A percentile compares a stretch with the other conserved stretches of the same genome.
phyloP scores from a whole-genome alignment of 2,329 filamentous ascomycete species.

The Bisporella sp. region DNA sequence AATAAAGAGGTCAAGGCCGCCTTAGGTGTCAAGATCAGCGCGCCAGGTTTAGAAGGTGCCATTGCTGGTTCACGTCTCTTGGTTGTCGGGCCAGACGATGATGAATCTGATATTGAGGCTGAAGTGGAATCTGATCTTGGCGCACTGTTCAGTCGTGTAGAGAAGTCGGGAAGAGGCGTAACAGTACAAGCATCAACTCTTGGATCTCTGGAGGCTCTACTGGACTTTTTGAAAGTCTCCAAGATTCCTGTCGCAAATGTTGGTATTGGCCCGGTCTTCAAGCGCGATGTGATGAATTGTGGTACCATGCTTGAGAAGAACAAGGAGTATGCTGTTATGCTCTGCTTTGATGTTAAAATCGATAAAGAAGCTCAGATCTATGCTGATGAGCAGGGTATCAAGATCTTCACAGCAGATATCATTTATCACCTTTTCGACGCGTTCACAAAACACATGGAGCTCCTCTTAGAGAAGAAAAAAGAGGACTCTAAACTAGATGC shows the following conservation, averaged over 20 bases:
- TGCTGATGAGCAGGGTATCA: conserved; percentile 89
- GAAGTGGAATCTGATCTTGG: conserved; percentile 95
- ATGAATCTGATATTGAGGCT: conserved; percentile 93
- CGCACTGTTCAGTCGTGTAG: conserved; percentile 83
- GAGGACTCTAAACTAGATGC: conserved; percentile 93
- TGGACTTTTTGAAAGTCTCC: conserved; percentile 91
- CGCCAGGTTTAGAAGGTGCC: conserved; percentile 88
- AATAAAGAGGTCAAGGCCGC: conserved; percentile 99
- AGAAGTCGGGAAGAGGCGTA: conserved; percentile 88
- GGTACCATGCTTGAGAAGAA: conserved; percentile 95
- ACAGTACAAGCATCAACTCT: conserved; percentile 96
- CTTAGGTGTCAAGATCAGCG: conserved; percentile 97
- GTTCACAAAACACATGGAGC: conserved; percentile 91
- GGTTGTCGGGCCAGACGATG: conserved; percentile 89
- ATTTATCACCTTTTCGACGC: conserved; percentile 98
- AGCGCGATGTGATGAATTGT: conserved; percentile 93
- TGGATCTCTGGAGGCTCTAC: conserved; percentile 88
- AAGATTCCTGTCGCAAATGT: conserved; percentile 98
- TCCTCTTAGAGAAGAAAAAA: conserved; percentile 84
- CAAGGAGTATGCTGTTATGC: conserved; percentile 95
- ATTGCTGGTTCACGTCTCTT: conserved; percentile 94
- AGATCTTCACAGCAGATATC: conserved; percentile 97
- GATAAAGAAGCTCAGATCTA: conserved; percentile 92
- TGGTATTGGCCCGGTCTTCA: conserved; percentile 94
- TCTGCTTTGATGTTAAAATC: conserved; percentile 99